phyloP scores from a whole-genome alignment of 495 filamentous ascomycete species.

The Penicillium chermesinum region DNA sequence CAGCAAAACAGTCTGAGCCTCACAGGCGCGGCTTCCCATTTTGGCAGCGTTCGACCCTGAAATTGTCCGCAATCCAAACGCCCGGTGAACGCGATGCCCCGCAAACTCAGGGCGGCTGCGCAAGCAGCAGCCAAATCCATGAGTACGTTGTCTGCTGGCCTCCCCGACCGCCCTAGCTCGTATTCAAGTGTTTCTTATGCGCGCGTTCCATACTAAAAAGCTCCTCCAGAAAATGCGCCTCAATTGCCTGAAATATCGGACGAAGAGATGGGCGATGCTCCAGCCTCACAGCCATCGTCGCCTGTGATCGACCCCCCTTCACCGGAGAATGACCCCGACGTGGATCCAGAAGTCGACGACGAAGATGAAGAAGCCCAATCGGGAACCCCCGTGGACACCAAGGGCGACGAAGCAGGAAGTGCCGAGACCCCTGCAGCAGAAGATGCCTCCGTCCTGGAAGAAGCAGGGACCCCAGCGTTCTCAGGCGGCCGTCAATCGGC shows the following conservation, averaged over 20 bases:
- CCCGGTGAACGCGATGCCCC: constrained; percentile 33
- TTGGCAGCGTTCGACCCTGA: background rate
- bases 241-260: constrained; percentile 42
- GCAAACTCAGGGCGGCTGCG: constrained; percentile 44
- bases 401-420: constrained; percentile 28
- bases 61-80: constrained; percentile 8
- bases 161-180: too few relatives aligned
- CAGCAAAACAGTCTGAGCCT: constrained; percentile 25
- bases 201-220: constrained; percentile 22
- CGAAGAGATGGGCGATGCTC: constrained; percentile 44
- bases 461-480: constrained; percentile 25
- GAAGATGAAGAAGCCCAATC: constrained; percentile 21
- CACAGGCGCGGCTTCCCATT: background rate
- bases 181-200: constrained; percentile 3
- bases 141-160: constrained; percentile 24
- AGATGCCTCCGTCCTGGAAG: constrained; percentile 33
- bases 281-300: constrained; percentile 35
- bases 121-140: constrained; percentile 47
- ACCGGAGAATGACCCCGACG: constrained; percentile 25
- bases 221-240: constrained; percentile 39
- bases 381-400: constrained; percentile 17
- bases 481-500: constrained; percentile 39
- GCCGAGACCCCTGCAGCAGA: constrained; percentile 35
- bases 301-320: constrained; percentile 28
- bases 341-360: constrained; percentile 21